Conservation (phyloP, 1,284 basidiomycete genomes). For the Puccinia horiana region DNA sequence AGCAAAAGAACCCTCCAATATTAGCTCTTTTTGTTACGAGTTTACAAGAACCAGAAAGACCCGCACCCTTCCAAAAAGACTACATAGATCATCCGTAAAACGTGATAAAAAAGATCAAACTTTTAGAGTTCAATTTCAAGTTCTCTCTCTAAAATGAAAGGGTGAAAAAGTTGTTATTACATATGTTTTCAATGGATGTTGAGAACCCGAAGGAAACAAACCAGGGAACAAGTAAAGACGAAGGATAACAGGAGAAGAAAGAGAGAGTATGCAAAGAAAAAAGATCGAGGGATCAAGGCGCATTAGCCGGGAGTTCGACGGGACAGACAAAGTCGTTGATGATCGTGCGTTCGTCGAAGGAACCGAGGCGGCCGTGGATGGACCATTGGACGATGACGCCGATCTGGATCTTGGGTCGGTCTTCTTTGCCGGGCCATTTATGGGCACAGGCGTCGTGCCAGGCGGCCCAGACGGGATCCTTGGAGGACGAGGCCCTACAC, state of each 20-base stretch:
- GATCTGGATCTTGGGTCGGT: constrained; percentile 20
- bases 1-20: too few relatives aligned
- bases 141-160: too few relatives aligned
- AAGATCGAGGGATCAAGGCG: constrained; percentile 9
- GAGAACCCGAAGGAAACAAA: too few relatives aligned
- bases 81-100: too few relatives aligned
- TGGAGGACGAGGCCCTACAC: constrained; percentile 1
- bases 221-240: neutral
- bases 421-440: constrained; percentile 40
- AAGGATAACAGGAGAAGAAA: neutral
- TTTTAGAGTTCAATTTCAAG: too few relatives aligned
- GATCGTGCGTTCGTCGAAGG: constrained; percentile 24
- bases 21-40: too few relatives aligned
- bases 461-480: constrained; percentile 29
- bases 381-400: constrained; percentile 18
- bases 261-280: neutral
- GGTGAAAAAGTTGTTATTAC: too few relatives aligned
- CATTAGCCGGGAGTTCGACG: constrained; percentile 26
- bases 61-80: too few relatives aligned
- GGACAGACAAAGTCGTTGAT: constrained; percentile 31
- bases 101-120: too few relatives aligned
- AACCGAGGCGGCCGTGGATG: neutral
- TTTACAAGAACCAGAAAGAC: too few relatives aligned
- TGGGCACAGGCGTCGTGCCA: constrained; percentile 40
- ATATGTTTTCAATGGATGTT: too few relatives aligned